Evolutionary conservation across 2,329 filamentous ascomycete species (phyloP).

Genomic region (Penicillium sp.): DNA sequence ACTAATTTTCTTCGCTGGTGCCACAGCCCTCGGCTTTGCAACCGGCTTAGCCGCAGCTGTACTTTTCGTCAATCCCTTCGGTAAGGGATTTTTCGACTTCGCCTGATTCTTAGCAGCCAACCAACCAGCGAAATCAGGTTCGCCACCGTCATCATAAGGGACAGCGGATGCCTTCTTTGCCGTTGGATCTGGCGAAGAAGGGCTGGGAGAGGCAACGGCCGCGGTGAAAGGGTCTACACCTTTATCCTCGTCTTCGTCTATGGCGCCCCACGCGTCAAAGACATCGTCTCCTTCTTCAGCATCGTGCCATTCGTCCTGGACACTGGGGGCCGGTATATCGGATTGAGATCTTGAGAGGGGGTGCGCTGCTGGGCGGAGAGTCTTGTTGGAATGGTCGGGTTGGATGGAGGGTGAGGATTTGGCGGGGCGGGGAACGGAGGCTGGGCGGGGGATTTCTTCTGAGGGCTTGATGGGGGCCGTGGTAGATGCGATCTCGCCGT

Average conservation of each 20-base stretch:
- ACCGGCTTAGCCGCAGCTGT: conserved; percentile 41
- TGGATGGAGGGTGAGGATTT: conserved; percentile 34
- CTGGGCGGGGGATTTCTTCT: conserved; percentile 48
- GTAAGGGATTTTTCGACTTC: conserved; percentile 72
- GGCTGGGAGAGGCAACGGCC: conserved; percentile 31
- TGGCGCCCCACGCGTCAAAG: conserved; percentile 74
- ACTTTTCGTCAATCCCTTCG: conserved; percentile 78
- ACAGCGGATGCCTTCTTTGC: conserved; percentile 41
- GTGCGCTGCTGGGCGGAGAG: conserved; percentile 29
- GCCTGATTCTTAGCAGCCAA: conserved; percentile 79
- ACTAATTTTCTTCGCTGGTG: conserved; percentile 67
- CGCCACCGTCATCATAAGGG: conserved; percentile 77
- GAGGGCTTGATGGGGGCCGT: conserved; percentile 50
- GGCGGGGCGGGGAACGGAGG: conserved; percentile 52
- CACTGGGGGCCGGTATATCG: conserved; percentile 41
- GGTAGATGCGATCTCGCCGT: conserved; percentile 77
- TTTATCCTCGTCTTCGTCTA: conserved; percentile 55
- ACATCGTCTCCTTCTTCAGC: conserved; percentile 63
- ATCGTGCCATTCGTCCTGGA: conserved; percentile 47
- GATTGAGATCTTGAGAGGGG: conserved; percentile 45
- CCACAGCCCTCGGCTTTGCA: conserved; percentile 52
- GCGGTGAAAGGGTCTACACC: conserved; percentile 46
- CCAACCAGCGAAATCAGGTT: conserved; percentile 97
- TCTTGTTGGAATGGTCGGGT: conserved; percentile 25
- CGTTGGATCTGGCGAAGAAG: conserved; percentile 30